A percentile compares a stretch with the other conserved stretches of the same genome.
Evolutionary conservation across 257 asterid genomes (phyloP).

Genomic region (Scutellaria baicalensis): DNA sequence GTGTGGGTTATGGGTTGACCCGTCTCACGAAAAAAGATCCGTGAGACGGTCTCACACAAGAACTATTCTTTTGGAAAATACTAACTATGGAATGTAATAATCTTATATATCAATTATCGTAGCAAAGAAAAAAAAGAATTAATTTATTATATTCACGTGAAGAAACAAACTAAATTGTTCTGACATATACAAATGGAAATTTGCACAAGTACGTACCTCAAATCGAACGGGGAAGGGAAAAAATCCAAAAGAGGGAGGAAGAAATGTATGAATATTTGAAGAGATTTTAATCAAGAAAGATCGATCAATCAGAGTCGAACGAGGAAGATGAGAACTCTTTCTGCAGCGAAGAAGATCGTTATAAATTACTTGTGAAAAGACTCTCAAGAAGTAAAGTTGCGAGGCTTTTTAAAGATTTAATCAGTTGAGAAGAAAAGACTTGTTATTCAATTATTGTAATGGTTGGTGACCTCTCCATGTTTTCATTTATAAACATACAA

Average conservation of each 20-base stretch:
- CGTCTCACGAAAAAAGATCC: no score
- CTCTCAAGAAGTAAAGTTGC: neutral
- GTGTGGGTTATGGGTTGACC: no score
- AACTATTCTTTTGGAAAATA: neutral
- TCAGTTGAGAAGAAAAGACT: conserved; percentile 4
- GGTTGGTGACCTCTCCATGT: conserved; percentile 50
- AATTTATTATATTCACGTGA: neutral
- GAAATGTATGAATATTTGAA: neutral
- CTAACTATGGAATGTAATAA: neutral
- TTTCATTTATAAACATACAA: neutral
- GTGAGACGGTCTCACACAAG: no score
- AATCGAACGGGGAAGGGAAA: neutral
- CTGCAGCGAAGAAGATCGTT: neutral
- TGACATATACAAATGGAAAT: neutral
- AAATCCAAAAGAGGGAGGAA: neutral
- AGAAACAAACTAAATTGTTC: neutral
- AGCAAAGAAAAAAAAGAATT: neutral
- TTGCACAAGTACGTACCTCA: neutral
- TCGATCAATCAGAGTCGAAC: neutral
- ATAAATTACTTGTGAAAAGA: neutral
- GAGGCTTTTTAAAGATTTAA: conserved; percentile 12
- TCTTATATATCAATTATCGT: neutral
- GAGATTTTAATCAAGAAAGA: neutral
- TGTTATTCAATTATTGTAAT: conserved; percentile 21
- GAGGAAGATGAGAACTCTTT: neutral